Percentiles rank a stretch among this genome's conserved stretches.
phyloP scores from a whole-genome alignment of 768 basidiomycete genomes.

The Infundibulicybe gibba region DNA sequence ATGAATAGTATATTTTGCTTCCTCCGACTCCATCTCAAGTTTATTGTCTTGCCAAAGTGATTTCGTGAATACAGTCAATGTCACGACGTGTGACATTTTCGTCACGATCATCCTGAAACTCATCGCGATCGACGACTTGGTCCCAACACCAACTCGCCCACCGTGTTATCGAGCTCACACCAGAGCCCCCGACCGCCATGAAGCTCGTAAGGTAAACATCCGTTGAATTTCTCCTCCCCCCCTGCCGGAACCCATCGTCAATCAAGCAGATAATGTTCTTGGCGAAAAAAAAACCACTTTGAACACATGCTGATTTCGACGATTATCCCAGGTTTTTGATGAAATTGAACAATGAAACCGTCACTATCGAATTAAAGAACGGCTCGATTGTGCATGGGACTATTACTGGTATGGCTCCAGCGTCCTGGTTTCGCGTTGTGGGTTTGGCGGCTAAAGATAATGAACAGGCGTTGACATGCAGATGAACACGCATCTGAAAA shows the following conservation, averaged over 20 bases:
- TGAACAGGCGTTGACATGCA: constrained; percentile 92
- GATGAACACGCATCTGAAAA: constrained; percentile 99
- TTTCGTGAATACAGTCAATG: no score
- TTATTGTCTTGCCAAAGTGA: no score
- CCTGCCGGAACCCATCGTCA: not conserved
- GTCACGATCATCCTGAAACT: no score
- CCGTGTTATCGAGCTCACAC: not conserved
- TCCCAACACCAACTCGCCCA: constrained; percentile 10
- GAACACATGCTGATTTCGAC: not conserved
- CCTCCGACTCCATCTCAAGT: no score
- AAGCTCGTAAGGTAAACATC: constrained; percentile 75
- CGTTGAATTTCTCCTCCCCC: constrained; percentile 2
- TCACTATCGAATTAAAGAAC: constrained; percentile 97
- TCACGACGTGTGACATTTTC: no score
- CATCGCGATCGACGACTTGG: not conserved
- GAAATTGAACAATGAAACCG: constrained; percentile 99
- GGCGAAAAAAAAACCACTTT: not conserved
- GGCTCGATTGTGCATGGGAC: constrained; percentile 94
- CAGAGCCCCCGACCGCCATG: constrained; percentile 33
- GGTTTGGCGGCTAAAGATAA: not conserved
- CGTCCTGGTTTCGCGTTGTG: constrained; percentile 5
- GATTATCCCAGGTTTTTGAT: constrained; percentile 78
- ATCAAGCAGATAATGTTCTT: constrained; percentile 7
- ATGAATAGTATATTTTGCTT: no score
- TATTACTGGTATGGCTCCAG: constrained; percentile 73